Evolutionary conservation across 108 stramenopile genomes (phyloP).

Genomic region (Nitzschia putrida): DNA sequence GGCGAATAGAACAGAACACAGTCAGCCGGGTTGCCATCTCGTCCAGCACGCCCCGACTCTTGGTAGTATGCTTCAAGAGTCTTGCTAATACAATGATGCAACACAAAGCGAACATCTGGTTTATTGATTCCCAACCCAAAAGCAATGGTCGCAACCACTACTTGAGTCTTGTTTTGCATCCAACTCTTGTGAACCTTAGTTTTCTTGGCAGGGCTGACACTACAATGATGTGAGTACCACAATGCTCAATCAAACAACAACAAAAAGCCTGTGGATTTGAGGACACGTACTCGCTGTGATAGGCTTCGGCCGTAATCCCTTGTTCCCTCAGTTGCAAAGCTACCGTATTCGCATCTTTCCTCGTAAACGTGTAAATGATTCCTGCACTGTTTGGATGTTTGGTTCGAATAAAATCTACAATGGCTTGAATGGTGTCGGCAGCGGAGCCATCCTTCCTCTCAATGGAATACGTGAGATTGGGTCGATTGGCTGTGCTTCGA

Average conservation of each 20-base stretch:
- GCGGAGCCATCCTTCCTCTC: slow-evolving; percentile 52
- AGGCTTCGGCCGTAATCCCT: slow-evolving; percentile 84
- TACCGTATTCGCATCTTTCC: slow-evolving; percentile 87
- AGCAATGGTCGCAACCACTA: slow-evolving; percentile 94
- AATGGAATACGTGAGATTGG: slow-evolving; percentile 87
- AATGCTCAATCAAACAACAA: neutral
- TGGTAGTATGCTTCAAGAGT: slow-evolving; percentile 93
- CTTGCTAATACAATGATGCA: slow-evolving; percentile 85
- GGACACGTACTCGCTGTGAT: slow-evolving; percentile 59
- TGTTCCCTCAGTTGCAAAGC: slow-evolving; percentile 61
- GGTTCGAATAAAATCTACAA: slow-evolving; percentile 71
- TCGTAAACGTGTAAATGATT: slow-evolving; percentile 89
- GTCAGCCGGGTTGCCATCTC: slow-evolving; percentile 85
- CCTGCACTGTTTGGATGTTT: slow-evolving; percentile 69
- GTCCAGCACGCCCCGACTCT: slow-evolving; percentile 93
- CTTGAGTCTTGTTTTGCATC: slow-evolving; percentile 88
- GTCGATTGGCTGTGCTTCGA: slow-evolving; percentile 81
- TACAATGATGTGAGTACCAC: neutral
- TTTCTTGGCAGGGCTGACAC: slow-evolving; percentile 47
- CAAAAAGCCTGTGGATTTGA: neutral
- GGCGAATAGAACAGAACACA: slow-evolving; percentile 86
- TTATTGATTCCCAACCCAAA: slow-evolving; percentile 98
- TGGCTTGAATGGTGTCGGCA: slow-evolving; percentile 66
- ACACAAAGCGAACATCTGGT: slow-evolving; percentile 76
- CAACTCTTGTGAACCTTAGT: slow-evolving; percentile 72